Conservation (phyloP, 176 grass and related monocot genomes). For the Aechmea fasciata region DNA sequence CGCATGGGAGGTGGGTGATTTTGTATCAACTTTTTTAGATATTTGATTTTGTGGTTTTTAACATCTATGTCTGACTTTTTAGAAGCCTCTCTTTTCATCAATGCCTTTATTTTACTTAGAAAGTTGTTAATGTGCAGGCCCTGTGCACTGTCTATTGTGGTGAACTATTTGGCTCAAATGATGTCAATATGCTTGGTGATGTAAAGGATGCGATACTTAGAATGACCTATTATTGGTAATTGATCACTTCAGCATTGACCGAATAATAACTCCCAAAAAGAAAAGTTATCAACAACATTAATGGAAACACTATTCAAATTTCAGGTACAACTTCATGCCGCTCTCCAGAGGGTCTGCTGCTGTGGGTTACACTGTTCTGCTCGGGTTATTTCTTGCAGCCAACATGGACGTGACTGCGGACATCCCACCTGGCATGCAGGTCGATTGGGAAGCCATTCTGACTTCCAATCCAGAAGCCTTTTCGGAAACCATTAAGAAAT, state of each 20-base stretch:
- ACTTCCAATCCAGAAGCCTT: conserved; percentile 45
- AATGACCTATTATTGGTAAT: conserved; percentile 94
- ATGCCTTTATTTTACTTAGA: no score
- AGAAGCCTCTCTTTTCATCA: no score
- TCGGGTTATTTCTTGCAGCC: conserved; percentile 77
- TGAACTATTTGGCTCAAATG: conserved; percentile 50
- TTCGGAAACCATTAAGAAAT: conserved; percentile 44
- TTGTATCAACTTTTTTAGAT: neutral
- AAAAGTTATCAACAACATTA: neutral
- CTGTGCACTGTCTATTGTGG: conserved; percentile 69
- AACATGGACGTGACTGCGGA: conserved; percentile 75
- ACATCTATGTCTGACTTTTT: conserved; percentile 1
- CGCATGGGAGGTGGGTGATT: conserved; percentile 69
- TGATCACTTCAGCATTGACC: neutral
- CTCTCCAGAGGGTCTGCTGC: conserved; percentile 81
- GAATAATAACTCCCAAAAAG: neutral
- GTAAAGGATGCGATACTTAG: conserved; percentile 64
- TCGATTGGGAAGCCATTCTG: conserved; percentile 96
- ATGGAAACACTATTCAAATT: conserved; percentile 9
- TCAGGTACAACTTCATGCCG: conserved; percentile 99
- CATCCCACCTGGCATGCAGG: conserved; percentile 62
- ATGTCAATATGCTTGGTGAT: conserved; percentile 46
- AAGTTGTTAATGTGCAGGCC: conserved; percentile 34
- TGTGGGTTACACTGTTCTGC: conserved; percentile 66
- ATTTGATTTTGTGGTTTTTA: conserved; percentile 10